Percentiles rank a stretch among this genome's conserved stretches.
These are phyloP conservation scores for Leptosphaerulina australis DNA, from an alignment of 2,329 filamentous ascomycete genomes.

Conservation along the genomic window DNA sequence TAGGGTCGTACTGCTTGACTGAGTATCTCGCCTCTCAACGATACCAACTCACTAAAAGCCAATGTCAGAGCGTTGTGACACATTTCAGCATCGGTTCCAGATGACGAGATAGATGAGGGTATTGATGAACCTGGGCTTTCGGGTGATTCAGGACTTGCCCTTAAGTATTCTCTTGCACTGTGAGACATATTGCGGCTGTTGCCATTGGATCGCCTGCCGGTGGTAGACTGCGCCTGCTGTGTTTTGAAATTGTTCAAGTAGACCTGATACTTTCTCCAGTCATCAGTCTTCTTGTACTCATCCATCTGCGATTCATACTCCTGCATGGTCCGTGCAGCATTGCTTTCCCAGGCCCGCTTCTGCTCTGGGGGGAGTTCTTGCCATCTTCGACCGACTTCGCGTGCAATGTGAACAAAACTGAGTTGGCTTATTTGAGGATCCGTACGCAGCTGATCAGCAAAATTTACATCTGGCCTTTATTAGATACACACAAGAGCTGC, in stretches of 20 bases:
- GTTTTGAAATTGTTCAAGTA: constrained; percentile 46
- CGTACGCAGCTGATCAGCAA: constrained; percentile 48
- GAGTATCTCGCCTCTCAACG: constrained; percentile 41
- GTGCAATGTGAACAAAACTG: constrained; percentile 49
- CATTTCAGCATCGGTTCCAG: constrained; percentile 32
- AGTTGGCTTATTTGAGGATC: constrained; percentile 44
- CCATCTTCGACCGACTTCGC: constrained; percentile 48
- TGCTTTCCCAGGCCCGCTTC: constrained; percentile 48
- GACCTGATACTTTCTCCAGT: constrained; percentile 45
- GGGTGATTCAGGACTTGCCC: constrained; percentile 38
- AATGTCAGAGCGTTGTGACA: constrained; percentile 46
- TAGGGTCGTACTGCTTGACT: constrained; percentile 32
- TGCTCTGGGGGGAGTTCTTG: constrained; percentile 44
- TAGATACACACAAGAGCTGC: background rate
- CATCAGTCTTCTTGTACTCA: constrained; percentile 48
- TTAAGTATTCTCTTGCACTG: constrained; percentile 30
- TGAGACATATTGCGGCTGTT: constrained; percentile 34
- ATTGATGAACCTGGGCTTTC: constrained; percentile 35
- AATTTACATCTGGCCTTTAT: constrained; percentile 46
- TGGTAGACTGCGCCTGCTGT: constrained; percentile 30
- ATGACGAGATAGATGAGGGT: constrained; percentile 24
- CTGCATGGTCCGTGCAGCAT: constrained; percentile 47
- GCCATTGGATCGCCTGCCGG: constrained; percentile 28
- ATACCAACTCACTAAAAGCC: constrained; percentile 44
- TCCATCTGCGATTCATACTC: constrained; percentile 50